Evolutionary conservation across 768 basidiomycete species (phyloP).

Genomic region (Kondoa subrosea): DNA sequence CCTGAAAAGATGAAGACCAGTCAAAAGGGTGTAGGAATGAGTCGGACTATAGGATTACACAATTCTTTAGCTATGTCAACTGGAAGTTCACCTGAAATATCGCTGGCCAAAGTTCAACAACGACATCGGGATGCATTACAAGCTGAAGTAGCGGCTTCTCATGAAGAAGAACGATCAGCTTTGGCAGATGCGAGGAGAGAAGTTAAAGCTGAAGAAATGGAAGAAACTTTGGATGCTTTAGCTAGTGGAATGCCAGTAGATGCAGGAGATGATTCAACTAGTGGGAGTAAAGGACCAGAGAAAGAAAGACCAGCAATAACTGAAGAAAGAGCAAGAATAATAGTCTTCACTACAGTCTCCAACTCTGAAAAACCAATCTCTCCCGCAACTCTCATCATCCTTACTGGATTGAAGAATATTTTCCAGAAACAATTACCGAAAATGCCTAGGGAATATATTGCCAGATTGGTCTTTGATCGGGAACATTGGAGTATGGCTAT

Average conservation of each 20-base stretch:
- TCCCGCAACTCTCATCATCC: slow-evolving; percentile 55
- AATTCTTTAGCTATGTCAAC: too few species aligned
- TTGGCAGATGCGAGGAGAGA: not conserved
- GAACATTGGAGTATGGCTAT: slow-evolving; percentile 90
- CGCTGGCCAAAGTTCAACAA: not conserved
- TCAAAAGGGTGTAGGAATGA: not conserved
- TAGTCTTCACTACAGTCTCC: slow-evolving; percentile 64
- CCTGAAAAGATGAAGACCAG: too few species aligned
- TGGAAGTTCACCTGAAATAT: not conserved
- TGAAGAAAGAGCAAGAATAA: slow-evolving; percentile 66
- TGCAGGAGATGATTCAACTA: not conserved
- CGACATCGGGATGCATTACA: not conserved
- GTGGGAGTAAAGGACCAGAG: not conserved
- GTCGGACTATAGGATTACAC: not conserved
- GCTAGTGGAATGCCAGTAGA: not conserved
- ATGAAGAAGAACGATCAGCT: not conserved
- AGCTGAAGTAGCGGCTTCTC: not conserved
- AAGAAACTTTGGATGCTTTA: not conserved
- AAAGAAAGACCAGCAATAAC: slow-evolving; percentile 57
- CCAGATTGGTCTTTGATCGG: slow-evolving; percentile 76
- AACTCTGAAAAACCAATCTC: slow-evolving; percentile 50
- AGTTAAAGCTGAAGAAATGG: not conserved
- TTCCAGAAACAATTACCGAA: slow-evolving; percentile 96
- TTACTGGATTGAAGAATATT: slow-evolving; percentile 87
- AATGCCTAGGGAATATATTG: slow-evolving; percentile 98